Evolutionary conservation across 345 rosid species (phyloP).

Genomic region (Salix caprea): DNA sequence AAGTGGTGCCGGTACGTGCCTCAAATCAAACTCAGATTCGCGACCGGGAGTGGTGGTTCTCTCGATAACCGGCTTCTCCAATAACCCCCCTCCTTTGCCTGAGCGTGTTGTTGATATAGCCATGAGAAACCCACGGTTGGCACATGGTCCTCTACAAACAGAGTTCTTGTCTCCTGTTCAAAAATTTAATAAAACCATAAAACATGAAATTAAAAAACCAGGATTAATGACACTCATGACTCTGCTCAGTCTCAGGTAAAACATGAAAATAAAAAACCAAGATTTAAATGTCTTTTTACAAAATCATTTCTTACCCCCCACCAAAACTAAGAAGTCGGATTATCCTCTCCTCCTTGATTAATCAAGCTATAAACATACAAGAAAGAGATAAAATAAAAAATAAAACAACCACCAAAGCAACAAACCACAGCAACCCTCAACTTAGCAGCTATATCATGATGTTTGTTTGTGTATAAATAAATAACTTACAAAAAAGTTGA

Average conservation of each 20-base stretch:
- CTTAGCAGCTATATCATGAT: neutral
- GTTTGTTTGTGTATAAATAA: neutral
- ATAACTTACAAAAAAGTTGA: neutral
- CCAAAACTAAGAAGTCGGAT: neutral
- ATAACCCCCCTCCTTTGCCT: conserved; percentile 69
- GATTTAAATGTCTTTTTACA: neutral
- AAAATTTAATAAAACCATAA: neutral
- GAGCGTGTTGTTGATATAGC: conserved; percentile 39
- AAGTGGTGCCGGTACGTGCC: conserved; percentile 22
- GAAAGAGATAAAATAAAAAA: neutral
- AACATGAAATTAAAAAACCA: neutral
- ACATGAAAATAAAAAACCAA: neutral
- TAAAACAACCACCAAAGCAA: neutral
- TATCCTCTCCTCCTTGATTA: neutral
- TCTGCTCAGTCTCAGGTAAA: neutral
- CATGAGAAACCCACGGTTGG: conserved; percentile 48
- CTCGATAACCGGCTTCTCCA: conserved; percentile 70
- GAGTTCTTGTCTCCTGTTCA: conserved; percentile 46
- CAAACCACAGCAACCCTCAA: neutral
- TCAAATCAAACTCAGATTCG: conserved; percentile 71
- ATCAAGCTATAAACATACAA: neutral
- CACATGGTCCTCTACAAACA: conserved; percentile 47
- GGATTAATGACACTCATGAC: neutral
- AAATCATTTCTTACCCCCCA: neutral
- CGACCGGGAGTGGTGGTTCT: conserved; percentile 60